Evolutionary conservation across 176 grass and related monocot species (phyloP), one percentile per base, ranked within the genome.

Genomic region (Urochloa ruziziensis): DNA sequence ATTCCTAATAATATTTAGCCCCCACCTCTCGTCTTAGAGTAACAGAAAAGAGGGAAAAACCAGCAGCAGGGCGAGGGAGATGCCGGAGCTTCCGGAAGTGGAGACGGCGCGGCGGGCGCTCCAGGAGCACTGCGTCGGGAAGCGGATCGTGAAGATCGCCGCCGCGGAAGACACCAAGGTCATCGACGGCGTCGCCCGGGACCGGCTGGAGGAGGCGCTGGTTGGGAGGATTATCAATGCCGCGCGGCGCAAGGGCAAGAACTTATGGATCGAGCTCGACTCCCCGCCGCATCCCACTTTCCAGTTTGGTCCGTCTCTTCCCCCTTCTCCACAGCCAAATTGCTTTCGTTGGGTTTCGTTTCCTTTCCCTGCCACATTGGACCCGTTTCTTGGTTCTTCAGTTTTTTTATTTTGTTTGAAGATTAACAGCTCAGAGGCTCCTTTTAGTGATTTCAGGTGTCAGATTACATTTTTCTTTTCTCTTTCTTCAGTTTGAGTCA

Each of bases 71-170:
- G 49, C 19, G 15, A 4, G 25, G 51, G 43, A 73, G 77, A 92
- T 92, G 91, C 91, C 87, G 35, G 91, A 93, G 84, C 84, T 93
- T 4, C 91, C 87, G 76, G 91, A 93, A 71, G 87, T 90, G 71
- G 91, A 90, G 80, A 81, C 70, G 75, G 87, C 84, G 75, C 75
- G 91, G 25, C 74, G 47, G 62, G 84, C 91, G 43, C 68, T 93
- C 23, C 59, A 94, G 82, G 86, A 88, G 83, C 40, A 83, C 86
- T 94, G 89, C 34, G 28, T 84, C 35, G 86, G 88, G 21, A 91
- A 86, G 59, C 77, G 19, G 49, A 88, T 91, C 69, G 23, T 70
- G 65, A 42, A 34, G 6, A 91, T 88, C 74, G 18, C 61, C 28
- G 83, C 75, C 4, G 73, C 73, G 13, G 78, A 85, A 4, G 91